Conservation (phyloP, 306 rosid species). For the Rubus idaeus region DNA sequence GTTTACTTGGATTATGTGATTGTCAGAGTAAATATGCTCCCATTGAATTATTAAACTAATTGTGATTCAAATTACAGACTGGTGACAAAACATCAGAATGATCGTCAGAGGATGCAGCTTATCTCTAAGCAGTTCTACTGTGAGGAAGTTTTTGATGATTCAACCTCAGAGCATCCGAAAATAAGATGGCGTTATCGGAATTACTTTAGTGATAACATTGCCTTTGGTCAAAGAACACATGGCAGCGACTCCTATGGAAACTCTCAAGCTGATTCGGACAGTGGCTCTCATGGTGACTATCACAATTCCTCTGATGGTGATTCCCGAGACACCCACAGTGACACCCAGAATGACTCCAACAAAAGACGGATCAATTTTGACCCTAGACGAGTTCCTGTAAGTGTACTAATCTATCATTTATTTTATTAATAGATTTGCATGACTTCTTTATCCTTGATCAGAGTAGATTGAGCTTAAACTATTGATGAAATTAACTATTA, state of each 20-base stretch:
- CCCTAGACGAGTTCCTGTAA: constrained; percentile 51
- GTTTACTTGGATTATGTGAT: neutral
- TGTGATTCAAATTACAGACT: constrained; percentile 52
- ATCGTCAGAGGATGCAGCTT: constrained; percentile 47
- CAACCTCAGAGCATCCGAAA: constrained; percentile 54
- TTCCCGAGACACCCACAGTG: constrained; percentile 15
- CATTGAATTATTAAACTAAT: neutral
- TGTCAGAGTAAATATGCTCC: neutral
- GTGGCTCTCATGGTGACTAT: constrained; percentile 35
- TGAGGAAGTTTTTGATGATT: constrained; percentile 74
- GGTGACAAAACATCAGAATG: constrained; percentile 46
- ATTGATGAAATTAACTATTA: neutral
- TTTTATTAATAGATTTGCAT: neutral
- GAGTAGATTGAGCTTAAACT: constrained; percentile 15
- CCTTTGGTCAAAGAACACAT: constrained; percentile 36
- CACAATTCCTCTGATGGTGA: constrained; percentile 29
- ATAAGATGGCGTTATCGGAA: constrained; percentile 78
- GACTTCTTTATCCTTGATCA: neutral
- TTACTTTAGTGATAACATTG: constrained; percentile 52
- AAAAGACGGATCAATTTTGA: constrained; percentile 29
- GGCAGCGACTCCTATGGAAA: constrained; percentile 36
- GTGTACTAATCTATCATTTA: constrained; percentile 21
- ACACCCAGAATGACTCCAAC: constrained; percentile 23
- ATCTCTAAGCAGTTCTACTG: constrained; percentile 66
- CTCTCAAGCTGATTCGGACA: constrained; percentile 30